These are phyloP conservation scores for Citeromyces matritensis DNA, from an alignment of 805 yeast genomes.

Conservation along the genomic window DNA sequence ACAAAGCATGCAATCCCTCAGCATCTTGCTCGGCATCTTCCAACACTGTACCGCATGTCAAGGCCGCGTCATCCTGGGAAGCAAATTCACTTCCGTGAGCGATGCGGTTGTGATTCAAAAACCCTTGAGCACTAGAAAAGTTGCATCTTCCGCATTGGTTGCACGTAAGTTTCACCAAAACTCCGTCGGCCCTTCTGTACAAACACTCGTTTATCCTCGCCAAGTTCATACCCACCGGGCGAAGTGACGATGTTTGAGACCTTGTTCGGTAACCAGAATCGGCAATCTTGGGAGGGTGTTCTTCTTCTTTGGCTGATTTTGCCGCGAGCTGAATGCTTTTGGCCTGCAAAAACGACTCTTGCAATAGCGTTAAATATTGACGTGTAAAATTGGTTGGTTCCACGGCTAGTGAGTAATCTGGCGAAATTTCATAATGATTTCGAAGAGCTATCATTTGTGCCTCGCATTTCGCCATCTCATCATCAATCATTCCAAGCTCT, in stretches of 20 bases:
- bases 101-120: constrained; percentile 60
- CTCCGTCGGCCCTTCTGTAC: constrained; percentile 56
- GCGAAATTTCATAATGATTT: constrained; percentile 24
- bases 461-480: constrained; percentile 42
- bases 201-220: constrained; percentile 24
- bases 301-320: constrained; percentile 1
- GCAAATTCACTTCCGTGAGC: constrained; percentile 61
- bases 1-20: constrained; percentile 24
- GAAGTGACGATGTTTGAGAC: constrained; percentile 30
- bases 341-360: constrained; percentile 9
- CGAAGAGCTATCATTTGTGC: constrained; percentile 38
- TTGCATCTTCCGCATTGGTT: constrained; percentile 52
- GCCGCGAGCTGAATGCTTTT: not conserved
- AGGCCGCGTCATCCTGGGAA: constrained; percentile 63
- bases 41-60: constrained; percentile 43
- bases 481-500: constrained; percentile 32
- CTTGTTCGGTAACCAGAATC: constrained; percentile 25
- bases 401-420: constrained; percentile 19
- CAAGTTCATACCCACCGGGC: constrained; percentile 27
- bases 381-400: constrained; percentile 29
- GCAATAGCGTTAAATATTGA: constrained; percentile 18
- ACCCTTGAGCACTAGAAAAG: constrained; percentile 71
- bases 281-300: not conserved
- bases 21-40: constrained; percentile 43
- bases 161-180: constrained; percentile 54